Conservation (phyloP, 2,329 filamentous ascomycete genomes). For the Lachnellula cervina region DNA sequence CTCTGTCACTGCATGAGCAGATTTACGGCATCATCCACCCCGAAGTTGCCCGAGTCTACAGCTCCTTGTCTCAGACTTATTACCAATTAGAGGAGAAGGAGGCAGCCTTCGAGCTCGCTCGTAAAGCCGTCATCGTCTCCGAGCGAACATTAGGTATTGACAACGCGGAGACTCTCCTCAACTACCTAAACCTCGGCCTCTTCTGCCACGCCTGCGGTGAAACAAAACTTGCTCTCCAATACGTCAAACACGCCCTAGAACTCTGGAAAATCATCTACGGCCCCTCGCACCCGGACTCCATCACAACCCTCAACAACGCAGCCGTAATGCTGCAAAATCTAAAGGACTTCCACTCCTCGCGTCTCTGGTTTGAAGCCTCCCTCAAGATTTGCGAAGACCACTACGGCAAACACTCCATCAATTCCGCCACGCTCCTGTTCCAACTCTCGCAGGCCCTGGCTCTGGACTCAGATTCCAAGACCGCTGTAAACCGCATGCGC, state of each 20-base stretch:
- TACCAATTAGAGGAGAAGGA: conserved; percentile 98
- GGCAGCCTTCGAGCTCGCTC: conserved; percentile 87
- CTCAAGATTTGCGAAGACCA: conserved; percentile 83
- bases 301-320: conserved; percentile 97
- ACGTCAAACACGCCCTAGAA: conserved; percentile 87
- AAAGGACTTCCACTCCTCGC: conserved; percentile 91
- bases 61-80: conserved; percentile 90
- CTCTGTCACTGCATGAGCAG: conserved; percentile 91
- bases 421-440: conserved; percentile 91
- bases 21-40: conserved; percentile 97
- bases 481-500: conserved; percentile 86
- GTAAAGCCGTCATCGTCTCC: conserved; percentile 93
- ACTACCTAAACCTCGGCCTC: conserved; percentile 91
- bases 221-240: conserved; percentile 79
- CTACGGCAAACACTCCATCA: conserved; percentile 84
- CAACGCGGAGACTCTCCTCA: conserved; percentile 86
- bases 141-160: conserved; percentile 93
- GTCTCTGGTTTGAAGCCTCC: conserved; percentile 94
- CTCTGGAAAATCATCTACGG: conserved; percentile 98
- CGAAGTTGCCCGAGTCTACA: conserved; percentile 92
- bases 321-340: conserved; percentile 97
- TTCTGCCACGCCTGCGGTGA: conserved; percentile 92
- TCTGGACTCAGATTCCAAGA: conserved; percentile 91
- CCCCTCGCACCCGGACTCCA: conserved; percentile 87
- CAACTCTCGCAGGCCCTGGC: conserved; percentile 94